These are phyloP conservation scores for Ceratobasidium theobromae DNA, from an alignment of 1,284 basidiomycete genomes.

Conservation along the genomic window DNA sequence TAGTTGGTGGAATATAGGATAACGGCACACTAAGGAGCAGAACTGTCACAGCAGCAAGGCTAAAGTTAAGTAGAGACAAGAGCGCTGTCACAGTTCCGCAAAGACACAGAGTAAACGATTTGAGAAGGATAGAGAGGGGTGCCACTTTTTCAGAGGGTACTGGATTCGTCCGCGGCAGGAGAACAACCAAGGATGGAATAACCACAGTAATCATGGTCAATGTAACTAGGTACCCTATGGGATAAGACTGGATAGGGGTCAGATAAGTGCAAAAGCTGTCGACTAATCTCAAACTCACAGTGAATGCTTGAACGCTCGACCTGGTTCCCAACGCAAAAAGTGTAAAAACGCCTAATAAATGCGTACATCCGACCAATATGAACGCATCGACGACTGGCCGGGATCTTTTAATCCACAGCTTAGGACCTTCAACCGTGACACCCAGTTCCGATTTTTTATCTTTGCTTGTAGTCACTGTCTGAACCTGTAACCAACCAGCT, in stretches of 20 bases:
- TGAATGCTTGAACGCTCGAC: slow-evolving; percentile 29
- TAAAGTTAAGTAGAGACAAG: slow-evolving; percentile 86
- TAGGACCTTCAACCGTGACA: slow-evolving; percentile 27
- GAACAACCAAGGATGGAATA: slow-evolving; percentile 15
- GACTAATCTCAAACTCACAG: slow-evolving; percentile 45
- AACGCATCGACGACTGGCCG: slow-evolving; percentile 54
- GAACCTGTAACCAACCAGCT: slow-evolving; percentile 52
- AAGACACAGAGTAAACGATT: slow-evolving; percentile 71
- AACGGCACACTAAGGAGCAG: slow-evolving; percentile 54
- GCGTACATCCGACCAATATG: slow-evolving; percentile 49
- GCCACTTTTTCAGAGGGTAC: slow-evolving; percentile 39
- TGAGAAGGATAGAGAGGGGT: slow-evolving; percentile 56
- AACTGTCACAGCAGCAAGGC: slow-evolving; percentile 71
- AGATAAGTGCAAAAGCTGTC: slow-evolving; percentile 46
- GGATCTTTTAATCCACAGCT: slow-evolving; percentile 41
- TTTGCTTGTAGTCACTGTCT: slow-evolving; percentile 40
- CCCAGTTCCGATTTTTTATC: not conserved
- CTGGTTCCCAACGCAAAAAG: slow-evolving; percentile 25
- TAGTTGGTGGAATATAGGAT: slow-evolving; percentile 12
- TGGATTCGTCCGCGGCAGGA: slow-evolving; percentile 15
- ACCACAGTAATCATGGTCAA: slow-evolving; percentile 39
- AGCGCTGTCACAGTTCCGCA: slow-evolving; percentile 82
- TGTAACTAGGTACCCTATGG: slow-evolving; percentile 38
- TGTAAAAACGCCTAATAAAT: slow-evolving; percentile 32
- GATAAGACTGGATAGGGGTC: slow-evolving; percentile 50